Evolutionary conservation across 1,139 yeast genomes (phyloP).

Genomic region (Pichia sp.): DNA sequence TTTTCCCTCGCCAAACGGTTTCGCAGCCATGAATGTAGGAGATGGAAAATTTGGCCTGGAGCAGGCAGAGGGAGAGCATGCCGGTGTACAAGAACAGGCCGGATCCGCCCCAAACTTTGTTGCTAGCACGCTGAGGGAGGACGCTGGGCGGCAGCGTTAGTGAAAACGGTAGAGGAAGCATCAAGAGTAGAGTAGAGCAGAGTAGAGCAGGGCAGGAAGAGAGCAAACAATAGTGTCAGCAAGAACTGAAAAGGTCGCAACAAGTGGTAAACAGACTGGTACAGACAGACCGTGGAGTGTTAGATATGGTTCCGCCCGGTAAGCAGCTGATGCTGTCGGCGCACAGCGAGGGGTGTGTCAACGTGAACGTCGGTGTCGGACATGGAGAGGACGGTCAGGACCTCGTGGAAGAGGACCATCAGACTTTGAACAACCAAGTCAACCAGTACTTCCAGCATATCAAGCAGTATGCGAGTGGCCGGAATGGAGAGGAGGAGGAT

Average conservation of each 20-base stretch:
- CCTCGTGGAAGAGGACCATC: conserved; percentile 22
- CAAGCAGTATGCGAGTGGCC: conserved; percentile 25
- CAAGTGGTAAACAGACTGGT: not conserved
- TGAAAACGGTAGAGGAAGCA: not conserved
- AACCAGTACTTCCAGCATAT: conserved; percentile 29
- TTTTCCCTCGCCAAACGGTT: too few relatives aligned
- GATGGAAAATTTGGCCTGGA: not conserved
- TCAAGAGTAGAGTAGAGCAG: not conserved
- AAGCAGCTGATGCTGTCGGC: conserved; percentile 1
- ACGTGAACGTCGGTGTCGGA: not conserved
- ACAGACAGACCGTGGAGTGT: not conserved
- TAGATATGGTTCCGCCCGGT: conserved; percentile 3
- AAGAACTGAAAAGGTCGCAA: not conserved
- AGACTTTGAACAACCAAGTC: conserved; percentile 27
- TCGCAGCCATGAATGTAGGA: not conserved
- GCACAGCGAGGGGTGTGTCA: not conserved
- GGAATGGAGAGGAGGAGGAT: not conserved
- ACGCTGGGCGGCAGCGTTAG: not conserved
- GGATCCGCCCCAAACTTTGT: not conserved
- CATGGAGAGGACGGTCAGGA: not conserved
- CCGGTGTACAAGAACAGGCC: too few relatives aligned
- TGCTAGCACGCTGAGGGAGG: not conserved
- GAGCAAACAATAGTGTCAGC: not conserved
- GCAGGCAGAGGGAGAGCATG: too few relatives aligned
- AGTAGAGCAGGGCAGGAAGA: not conserved